Base-by-base conservation (phyloP, 2,329 filamentous ascomycete species). In the Dothideomycetes sp. region DNA sequence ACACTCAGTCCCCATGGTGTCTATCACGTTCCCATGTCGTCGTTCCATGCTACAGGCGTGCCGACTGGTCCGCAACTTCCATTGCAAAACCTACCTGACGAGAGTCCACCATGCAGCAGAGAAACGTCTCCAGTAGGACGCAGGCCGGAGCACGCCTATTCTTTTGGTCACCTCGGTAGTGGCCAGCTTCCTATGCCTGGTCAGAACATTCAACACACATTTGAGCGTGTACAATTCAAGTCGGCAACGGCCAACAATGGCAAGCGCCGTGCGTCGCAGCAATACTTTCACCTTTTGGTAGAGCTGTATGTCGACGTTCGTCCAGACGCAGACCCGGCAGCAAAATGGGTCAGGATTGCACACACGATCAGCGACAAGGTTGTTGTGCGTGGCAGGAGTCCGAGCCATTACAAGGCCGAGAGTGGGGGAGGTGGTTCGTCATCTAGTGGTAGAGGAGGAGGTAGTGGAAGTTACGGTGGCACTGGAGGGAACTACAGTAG, bases 221-320 rank as follows among this genome's bases (percentile, higher is more conserved):
- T 93, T 56, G 87, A 94, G 57, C 79, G 88, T 9, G 91, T 94
- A 37, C 87, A 94, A 53, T 95, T 94, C 72, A 93, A 94, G 60
- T 84, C 85, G 49, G 87, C 88, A 1, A 94, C 87, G 0, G 85
- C 86, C 17, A 95, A 94, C 64, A 95, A 95, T 51, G 87, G 87
- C 33, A 94, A 94, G 60, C 74, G 88, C 50, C 73, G 88, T 43
- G 87, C 87, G 1, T 85, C 87, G 13, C 87, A 95, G 56, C 88
- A 94, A 53, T 94, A 87, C 60, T 94, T 93, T 55, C 84, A 91
- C 53, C 70, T 95, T n/a, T 76, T 93, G 32, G 80, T 94, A 4
- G 86, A 94, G 57, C 74, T 93, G 1, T 85, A 78, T 61, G 84
- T 75, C 6, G 79, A 88, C 48, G 65, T 85, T 6, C 71, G 76